These are phyloP conservation scores for Yamadazyma conglobata DNA, from an alignment of 1,139 yeast species.

Conservation along the genomic window DNA sequence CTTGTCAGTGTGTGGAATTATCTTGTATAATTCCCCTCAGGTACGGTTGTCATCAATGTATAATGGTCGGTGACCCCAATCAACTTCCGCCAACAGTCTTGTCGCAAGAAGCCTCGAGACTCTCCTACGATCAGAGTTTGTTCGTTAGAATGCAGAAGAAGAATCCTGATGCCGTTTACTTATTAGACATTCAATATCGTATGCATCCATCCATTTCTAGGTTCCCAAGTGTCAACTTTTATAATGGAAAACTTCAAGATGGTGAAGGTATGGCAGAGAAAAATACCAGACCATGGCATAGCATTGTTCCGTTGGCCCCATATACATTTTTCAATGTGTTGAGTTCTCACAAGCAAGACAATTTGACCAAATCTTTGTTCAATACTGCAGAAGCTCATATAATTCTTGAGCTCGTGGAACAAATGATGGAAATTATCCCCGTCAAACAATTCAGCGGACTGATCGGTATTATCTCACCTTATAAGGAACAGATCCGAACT, in stretches of 20 bases:
- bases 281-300: slow-evolving; percentile 78
- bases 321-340: slow-evolving; percentile 75
- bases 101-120: slow-evolving; percentile 79
- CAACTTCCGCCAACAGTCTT: slow-evolving; percentile 98
- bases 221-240: slow-evolving; percentile 86
- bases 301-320: slow-evolving; percentile 51
- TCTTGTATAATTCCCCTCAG: slow-evolving; percentile 90
- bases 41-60: slow-evolving; percentile 87
- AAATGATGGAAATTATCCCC: slow-evolving; percentile 50
- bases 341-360: slow-evolving; percentile 61
- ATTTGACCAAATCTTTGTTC: slow-evolving; percentile 62
- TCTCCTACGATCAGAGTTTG: slow-evolving; percentile 83
- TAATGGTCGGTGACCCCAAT: slow-evolving; percentile 99
- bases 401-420: slow-evolving; percentile 66
- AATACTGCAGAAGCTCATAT: slow-evolving; percentile 69
- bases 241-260: slow-evolving; percentile 65
- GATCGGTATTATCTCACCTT: slow-evolving; percentile 92
- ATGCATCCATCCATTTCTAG: slow-evolving; percentile 92
- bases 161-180: slow-evolving; percentile 56
- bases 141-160: slow-evolving; percentile 90
- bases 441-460: slow-evolving; percentile 58
- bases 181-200: slow-evolving; percentile 93
- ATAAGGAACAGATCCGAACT: slow-evolving; percentile 75
- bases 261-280: slow-evolving; percentile 65
- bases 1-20: slow-evolving; percentile 95